Conservation (phyloP, 1,284 basidiomycete genomes). For the Chalciporus sp. region DNA sequence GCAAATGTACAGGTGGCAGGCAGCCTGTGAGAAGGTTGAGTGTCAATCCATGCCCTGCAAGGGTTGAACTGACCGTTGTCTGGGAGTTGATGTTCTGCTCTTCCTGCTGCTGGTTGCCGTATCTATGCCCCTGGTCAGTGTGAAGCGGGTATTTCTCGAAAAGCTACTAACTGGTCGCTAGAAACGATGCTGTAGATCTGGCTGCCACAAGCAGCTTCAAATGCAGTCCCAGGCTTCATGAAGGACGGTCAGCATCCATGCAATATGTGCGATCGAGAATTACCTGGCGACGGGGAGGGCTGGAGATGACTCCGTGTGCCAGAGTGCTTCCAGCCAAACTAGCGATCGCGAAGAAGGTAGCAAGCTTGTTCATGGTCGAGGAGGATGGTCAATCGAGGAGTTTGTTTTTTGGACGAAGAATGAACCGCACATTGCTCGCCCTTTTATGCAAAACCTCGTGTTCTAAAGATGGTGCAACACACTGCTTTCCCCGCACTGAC, state of each 20-base stretch:
- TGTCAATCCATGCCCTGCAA: not conserved
- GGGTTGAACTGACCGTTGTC: not conserved
- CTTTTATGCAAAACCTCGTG: not conserved
- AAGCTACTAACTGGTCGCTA: conserved; percentile 6
- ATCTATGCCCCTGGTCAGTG: not conserved
- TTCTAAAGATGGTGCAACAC: not conserved
- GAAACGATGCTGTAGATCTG: conserved; percentile 7
- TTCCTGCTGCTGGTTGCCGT: not conserved
- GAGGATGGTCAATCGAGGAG: not conserved
- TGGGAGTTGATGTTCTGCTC: not conserved
- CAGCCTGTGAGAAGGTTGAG: not conserved
- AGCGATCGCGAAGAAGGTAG: not conserved
- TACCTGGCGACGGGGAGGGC: not conserved
- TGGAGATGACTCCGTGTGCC: not conserved
- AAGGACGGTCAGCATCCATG: not conserved
- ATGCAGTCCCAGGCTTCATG: conserved; percentile 3
- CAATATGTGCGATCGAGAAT: too few relatives aligned
- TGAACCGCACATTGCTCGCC: not conserved
- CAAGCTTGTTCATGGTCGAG: not conserved
- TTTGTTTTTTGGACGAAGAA: not conserved
- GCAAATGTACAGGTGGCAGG: not conserved
- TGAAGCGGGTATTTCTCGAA: not conserved
- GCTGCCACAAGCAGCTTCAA: conserved; percentile 8
- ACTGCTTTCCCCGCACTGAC: not conserved
- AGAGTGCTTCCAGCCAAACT: not conserved